phyloP scores from a whole-genome alignment of 2,329 filamentous ascomycete genomes.

The Neoscytalidium dimidiatum region DNA sequence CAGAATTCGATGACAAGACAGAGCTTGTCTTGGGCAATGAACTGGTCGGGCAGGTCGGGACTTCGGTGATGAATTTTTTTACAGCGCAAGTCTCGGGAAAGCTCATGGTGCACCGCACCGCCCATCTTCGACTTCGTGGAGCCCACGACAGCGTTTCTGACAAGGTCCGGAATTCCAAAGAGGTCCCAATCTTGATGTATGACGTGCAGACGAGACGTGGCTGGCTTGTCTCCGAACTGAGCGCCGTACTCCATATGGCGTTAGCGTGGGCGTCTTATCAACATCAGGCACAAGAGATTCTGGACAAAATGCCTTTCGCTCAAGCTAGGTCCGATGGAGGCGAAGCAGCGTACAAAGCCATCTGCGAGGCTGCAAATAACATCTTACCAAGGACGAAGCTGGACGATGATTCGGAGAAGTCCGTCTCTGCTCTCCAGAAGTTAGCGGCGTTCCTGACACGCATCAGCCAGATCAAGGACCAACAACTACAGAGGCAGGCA shows the following conservation, averaged over 20 bases:
- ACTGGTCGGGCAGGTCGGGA: background rate
- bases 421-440: background rate
- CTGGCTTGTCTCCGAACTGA: background rate
- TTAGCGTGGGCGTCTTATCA: background rate
- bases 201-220: background rate
- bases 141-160: background rate
- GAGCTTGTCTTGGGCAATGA: background rate
- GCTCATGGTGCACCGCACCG: background rate
- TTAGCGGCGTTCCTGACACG: background rate
- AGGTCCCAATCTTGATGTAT: accelerated
- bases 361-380: background rate
- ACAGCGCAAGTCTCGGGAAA: background rate
- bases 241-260: background rate
- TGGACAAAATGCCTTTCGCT: background rate
- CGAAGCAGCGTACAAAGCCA: background rate
- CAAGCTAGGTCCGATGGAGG: background rate
- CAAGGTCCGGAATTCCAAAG: background rate
- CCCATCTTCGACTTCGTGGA: background rate
- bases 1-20: background rate
- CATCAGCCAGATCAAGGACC: background rate
- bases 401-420: background rate
- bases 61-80: background rate
- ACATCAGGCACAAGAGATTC: background rate
- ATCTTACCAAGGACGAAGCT: background rate
- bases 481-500: background rate